Evolutionary conservation across 192 early-diverging fungal genomes (phyloP), one percentile per base, ranked within the genome.

Genomic region (Coemansia sp.): DNA sequence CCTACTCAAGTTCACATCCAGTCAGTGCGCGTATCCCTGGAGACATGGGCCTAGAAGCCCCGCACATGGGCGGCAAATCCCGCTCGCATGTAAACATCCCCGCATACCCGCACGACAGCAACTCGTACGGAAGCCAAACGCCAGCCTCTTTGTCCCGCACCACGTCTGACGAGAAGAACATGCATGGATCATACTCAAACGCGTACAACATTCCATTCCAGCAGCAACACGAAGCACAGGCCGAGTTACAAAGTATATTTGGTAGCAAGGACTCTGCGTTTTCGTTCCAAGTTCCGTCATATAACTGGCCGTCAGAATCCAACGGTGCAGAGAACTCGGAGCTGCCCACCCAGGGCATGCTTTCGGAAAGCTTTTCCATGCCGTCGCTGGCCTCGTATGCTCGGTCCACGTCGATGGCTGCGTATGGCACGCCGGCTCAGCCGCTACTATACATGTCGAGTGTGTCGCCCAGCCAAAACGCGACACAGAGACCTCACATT

Each of bases 281-380:
- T 31, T 66, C 65, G 21, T 73, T 73, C 40, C 65, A 73, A 36
- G 51, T 66, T n/a, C 65, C 64, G 26, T 51, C 66, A 11, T 61
- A 68, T 14, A 17, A 26, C 6, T 62, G 60, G 60, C 19, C 25
- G 40, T 12, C 40, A 3, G 40, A 44, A 5, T 14, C 40, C 8
- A 40, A 40, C 9, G 38, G 38, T 0, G 15, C 14, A n/a, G 40
- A n/a, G 15, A n/a, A 44, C 15, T 12, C 40, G 31, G 31, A 7
- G 31, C 1, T 34, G 31, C 31, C 31, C 7, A 6, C 6, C n/a
- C 40, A 44, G 40, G 40, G 19, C 5, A 21, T 8, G 31, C 11
- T 62, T 1, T 37, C 47, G 1, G 48, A 62, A 20, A 53, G 60
- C 50, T 34, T 62, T n/a, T 62, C 60, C 5, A 49, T 52, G 20